These are phyloP conservation scores for Mucor racemosus DNA, from an alignment of 371 early-diverging fungal species.

Conservation along the genomic window DNA sequence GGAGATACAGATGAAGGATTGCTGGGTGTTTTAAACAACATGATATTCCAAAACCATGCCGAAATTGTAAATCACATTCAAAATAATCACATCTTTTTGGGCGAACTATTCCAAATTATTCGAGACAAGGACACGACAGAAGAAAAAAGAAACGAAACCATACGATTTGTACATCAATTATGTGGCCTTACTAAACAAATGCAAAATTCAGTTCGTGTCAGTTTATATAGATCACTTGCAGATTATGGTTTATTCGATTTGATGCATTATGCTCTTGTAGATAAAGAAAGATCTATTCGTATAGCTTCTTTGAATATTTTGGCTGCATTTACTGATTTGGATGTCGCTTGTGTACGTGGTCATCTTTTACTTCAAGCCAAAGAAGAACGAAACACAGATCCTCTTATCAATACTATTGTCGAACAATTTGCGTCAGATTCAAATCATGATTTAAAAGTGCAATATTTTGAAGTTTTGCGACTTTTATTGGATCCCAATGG, in stretches of 20 bases:
- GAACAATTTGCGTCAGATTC: slow-evolving; percentile 61
- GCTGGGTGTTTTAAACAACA: slow-evolving; percentile 66
- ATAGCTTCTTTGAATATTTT: slow-evolving; percentile 72
- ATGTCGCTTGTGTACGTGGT: slow-evolving; percentile 56
- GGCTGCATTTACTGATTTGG: slow-evolving; percentile 74
- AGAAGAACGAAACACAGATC: slow-evolving; percentile 7
- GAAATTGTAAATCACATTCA: slow-evolving; percentile 80
- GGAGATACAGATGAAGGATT: slow-evolving; percentile 75
- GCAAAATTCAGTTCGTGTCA: slow-evolving; percentile 60
- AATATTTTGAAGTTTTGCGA: slow-evolving; percentile 76
- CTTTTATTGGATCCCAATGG: slow-evolving; percentile 68
- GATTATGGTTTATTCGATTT: slow-evolving; percentile 79
- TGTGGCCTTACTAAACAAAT: slow-evolving; percentile 73
- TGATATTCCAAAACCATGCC: slow-evolving; percentile 80
- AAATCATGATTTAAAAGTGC: slow-evolving; percentile 70
- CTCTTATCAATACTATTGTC: slow-evolving; percentile 51
- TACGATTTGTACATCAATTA: slow-evolving; percentile 78
- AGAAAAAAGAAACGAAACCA: slow-evolving; percentile 66
- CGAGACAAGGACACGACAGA: slow-evolving; percentile 19
- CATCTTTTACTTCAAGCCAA: slow-evolving; percentile 67
- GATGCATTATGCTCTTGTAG: slow-evolving; percentile 67
- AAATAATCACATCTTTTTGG: slow-evolving; percentile 66
- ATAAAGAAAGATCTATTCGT: slow-evolving; percentile 57
- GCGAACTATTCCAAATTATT: slow-evolving; percentile 63
- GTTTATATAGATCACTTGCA: slow-evolving; percentile 60